These are phyloP conservation scores for Neurospora sp. DNA, from an alignment of 495 filamentous ascomycete species.

Conservation along the genomic window DNA sequence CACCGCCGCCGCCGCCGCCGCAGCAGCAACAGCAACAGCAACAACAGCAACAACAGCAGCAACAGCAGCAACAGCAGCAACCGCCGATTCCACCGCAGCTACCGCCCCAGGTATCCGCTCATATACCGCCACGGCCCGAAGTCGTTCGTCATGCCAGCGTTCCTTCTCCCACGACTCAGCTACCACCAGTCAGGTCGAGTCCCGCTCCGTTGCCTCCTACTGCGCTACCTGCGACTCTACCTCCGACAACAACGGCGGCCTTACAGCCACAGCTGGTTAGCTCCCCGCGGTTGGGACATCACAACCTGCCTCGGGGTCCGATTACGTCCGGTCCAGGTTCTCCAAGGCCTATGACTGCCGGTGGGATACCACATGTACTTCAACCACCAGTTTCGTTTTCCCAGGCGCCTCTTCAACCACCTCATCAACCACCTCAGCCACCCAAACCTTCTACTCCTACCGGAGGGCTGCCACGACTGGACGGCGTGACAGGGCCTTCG, in stretches of 20 bases:
- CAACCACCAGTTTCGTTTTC: conserved; percentile 28
- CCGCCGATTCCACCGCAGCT: neutral
- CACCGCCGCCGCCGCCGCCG: conserved; percentile 1
- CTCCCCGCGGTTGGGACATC: conserved; percentile 8
- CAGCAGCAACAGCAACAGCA: neutral
- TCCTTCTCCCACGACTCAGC: neutral
- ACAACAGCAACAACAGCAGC: neutral
- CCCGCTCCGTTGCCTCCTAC: conserved; percentile 1
- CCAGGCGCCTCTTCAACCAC: conserved; percentile 13
- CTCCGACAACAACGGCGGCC: neutral
- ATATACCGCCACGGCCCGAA: neutral
- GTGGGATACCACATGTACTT: conserved; percentile 23
- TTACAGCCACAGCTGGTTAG: conserved; percentile 6
- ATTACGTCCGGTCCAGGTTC: conserved; percentile 19
- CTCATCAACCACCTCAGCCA: conserved; percentile 14
- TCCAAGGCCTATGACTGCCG: conserved; percentile 11
- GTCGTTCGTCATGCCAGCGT: neutral
- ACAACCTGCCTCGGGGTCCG: conserved; percentile 8
- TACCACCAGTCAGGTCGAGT: conserved; percentile 1
- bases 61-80: neutral
- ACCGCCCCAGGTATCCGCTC: neutral
- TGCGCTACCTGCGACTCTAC: neutral
- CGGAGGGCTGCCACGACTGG: conserved; percentile 25
- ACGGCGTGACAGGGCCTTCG: conserved; percentile 7
- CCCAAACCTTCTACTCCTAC: conserved; percentile 12